A percentile compares a stretch with the other conserved stretches of the same genome.
Conservation (phyloP, 768 basidiomycete species). For the Leccinum variicolor region DNA sequence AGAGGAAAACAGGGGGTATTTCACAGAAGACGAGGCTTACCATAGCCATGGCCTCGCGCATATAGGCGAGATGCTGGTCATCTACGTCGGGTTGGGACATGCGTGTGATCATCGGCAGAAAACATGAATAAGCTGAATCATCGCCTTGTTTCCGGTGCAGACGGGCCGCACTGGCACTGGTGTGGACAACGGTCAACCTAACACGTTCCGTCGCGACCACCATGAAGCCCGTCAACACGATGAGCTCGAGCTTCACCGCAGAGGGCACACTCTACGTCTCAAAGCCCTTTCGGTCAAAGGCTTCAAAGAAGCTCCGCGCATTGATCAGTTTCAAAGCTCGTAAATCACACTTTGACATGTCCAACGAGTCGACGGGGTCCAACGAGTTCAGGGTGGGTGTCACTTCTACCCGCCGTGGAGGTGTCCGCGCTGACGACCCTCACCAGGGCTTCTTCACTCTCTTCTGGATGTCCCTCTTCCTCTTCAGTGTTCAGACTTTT, state of each 20-base stretch:
- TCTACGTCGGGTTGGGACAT: not conserved
- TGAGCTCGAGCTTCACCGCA: conserved; percentile 38
- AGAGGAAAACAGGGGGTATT: not conserved
- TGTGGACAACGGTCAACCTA: not conserved
- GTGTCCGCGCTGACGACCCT: conserved; percentile 3
- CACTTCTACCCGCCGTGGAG: conserved; percentile 1
- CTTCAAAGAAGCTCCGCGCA: conserved; percentile 75
- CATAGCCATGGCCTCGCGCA: conserved; percentile 83
- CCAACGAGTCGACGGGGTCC: conserved; percentile 64
- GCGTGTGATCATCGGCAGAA: not conserved
- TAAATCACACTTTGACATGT: conserved; percentile 79
- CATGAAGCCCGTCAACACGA: conserved; percentile 14
- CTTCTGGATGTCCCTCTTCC: conserved; percentile 89
- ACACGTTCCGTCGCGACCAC: not conserved
- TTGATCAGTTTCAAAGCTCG: conserved; percentile 85
- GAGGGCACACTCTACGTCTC: conserved; percentile 73
- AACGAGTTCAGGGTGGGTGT: conserved; percentile 79
- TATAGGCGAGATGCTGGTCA: conserved; percentile 55
- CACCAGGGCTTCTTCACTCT: conserved; percentile 87
- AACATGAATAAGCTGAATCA: not conserved
- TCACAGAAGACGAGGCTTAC: conserved; percentile 34
- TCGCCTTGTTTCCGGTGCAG: conserved; percentile 6
- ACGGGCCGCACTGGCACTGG: not conserved
- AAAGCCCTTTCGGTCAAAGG: conserved; percentile 68
- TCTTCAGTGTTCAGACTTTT: conserved; percentile 77